Evolutionary conservation across 202 grass and related monocot species (phyloP).

Genomic region (Zoysia matrella): DNA sequence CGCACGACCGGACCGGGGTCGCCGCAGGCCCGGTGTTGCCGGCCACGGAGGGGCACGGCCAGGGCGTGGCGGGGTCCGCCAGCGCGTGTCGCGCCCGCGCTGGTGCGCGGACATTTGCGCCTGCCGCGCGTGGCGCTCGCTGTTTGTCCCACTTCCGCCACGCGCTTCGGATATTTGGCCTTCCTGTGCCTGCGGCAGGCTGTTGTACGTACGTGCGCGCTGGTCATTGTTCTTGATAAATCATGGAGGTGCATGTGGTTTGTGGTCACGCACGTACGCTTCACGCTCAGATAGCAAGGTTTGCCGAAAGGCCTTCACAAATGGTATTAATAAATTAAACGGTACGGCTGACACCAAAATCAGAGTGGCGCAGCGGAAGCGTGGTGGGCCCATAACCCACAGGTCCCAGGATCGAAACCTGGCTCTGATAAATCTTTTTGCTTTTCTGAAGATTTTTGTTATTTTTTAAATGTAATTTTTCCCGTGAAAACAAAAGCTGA

Average conservation of each 20-base stretch:
- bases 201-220: not conserved
- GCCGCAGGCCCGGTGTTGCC: slow-evolving; percentile 20
- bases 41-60: slow-evolving; percentile 42
- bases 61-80: slow-evolving; percentile 12
- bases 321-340: no score
- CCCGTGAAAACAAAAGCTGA: not conserved
- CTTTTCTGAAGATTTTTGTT: not conserved
- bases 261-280: not conserved
- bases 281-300: not conserved
- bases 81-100: slow-evolving; percentile 29
- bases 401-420: slow-evolving; percentile 77
- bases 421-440: slow-evolving; percentile 49
- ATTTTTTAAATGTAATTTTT: not conserved
- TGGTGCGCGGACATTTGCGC: slow-evolving; percentile 21
- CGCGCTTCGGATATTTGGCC: not conserved
- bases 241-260: not conserved
- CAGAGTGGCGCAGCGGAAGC: slow-evolving; percentile 75
- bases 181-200: not conserved
- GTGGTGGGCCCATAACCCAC: slow-evolving; percentile 87
- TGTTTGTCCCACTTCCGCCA: slow-evolving; percentile 6
- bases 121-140: not conserved
- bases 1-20: slow-evolving; percentile 12
- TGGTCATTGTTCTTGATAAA: not conserved
- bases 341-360: not conserved
- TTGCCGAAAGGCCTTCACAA: no score